Evolutionary conservation across 371 early-diverging fungal genomes (phyloP), one percentile per base, ranked within the genome.

Genomic region (Actinomortierella ambigua): DNA sequence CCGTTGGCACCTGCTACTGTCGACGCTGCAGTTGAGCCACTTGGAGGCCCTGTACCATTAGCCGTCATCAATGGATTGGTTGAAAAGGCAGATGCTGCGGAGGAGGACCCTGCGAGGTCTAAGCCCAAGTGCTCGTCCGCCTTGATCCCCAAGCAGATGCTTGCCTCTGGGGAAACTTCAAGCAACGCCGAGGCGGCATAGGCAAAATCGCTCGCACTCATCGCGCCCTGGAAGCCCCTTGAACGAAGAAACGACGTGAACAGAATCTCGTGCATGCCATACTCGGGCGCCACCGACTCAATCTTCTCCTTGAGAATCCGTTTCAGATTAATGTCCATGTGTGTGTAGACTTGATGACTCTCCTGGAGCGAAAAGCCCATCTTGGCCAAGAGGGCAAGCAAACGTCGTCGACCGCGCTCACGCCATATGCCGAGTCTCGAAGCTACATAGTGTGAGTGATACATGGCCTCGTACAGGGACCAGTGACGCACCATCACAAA

Each of bases 401-500:
- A 78, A 39, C 89, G 80, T 67, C 85, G 83, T 53, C 91, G 83
- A 11, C 96, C 96, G 50, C 81, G 82, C 53, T 90, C 91, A 44
- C 88, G 85, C 96, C 96, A 95, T 1, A 94, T 86, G 13, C 91
- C 94, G 29, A 97, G 79, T 63, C 88, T 87, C 23, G 92, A 86
- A 5, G 89, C 89, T 9, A 96, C 91, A 63, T 93, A 96, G 8
- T 87, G 82, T 23, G 94, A 93, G 76, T 91, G 91, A 52, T 85
- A 88, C 93, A 97, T 88, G 55, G 90, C 86, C 28, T 91, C 93
- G 63, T 90, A 89, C 20, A 97, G 73, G 26, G 89, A 91, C 97
- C 97, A 97, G 71, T 97, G 97, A 47, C 95, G 82, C 53, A 93
- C 85, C 70, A 97, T 77, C 85, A 91, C 85, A 49, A 97, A 87